Base-by-base conservation (phyloP, 2,329 filamentous ascomycete genomes). In the Capronia coronata region DNA sequence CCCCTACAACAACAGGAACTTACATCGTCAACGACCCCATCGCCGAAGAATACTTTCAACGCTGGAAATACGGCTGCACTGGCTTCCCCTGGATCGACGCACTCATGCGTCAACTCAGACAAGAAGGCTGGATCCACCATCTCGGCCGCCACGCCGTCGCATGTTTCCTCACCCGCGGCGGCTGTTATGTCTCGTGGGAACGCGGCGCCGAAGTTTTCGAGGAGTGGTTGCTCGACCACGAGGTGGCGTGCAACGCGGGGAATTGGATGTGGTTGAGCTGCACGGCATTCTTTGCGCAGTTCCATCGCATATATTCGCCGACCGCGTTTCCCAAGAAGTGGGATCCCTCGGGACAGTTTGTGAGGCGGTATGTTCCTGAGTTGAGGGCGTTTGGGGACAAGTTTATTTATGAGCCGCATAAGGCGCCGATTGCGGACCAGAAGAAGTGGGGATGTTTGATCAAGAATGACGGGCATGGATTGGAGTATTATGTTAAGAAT, bases 81-180 rank as follows among this genome's bases (percentile, higher is more conserved):
- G 86, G 86, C 0, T 89, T 89, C 54, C 86, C 86, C 0, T 89
- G 83, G 79, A 87, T 90, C 58, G 86, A 90, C 61, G 84, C 84
- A 0, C 71, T 89, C 34, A 89, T 90, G 86, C 78, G 84, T 1
- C 85, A 89, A 64, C 72, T 90, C 11, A 72, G 75, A 11, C 64
- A 72, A 1, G 84, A 88, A 63, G 86, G 86, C 22, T 90, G 85
- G 85, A 86, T 89, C 7, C 85, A 90, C 62, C 86, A 90, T 63
- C 73, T 89, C 0, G 86, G 84, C 1, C 76, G 86, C 0, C 86
- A 90, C 64, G 77, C 81, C n/a, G 81, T 90, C 0, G 86, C 86
- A 0, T 89, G 84, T 63, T 90, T 90, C 63, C 72, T 90, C n/a
- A 89, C 86, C 0, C 73, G 86, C 2, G 85, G 86, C 1, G 86